These are phyloP conservation scores for Haemoproteus tartakovskyi DNA, from an alignment of 169 alveolate species.

Conservation along the genomic window DNA sequence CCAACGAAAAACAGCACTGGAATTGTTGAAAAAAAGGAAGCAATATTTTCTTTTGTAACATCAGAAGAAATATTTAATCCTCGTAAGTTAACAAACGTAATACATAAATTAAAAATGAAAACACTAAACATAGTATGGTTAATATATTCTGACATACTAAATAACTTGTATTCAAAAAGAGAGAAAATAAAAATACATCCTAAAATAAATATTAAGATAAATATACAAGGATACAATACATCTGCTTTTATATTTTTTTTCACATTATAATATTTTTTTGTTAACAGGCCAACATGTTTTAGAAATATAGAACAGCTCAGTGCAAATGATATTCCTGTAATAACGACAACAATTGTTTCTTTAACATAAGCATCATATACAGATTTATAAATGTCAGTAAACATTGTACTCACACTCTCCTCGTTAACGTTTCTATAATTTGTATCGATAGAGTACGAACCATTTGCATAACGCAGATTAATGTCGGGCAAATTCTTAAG, in stretches of 20 bases:
- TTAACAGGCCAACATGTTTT: conserved; percentile 25
- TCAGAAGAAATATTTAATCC: conserved; percentile 34
- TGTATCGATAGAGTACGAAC: no score
- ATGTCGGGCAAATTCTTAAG: no score
- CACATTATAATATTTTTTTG: conserved; percentile 49
- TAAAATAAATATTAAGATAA: conserved; percentile 21
- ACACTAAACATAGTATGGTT: conserved; percentile 7
- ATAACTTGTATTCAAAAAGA: conserved; percentile 17
- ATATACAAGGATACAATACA: conserved; percentile 28
- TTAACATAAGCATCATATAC: no score
- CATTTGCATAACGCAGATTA: no score
- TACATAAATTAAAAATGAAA: conserved; percentile 55
- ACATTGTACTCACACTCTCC: neutral
- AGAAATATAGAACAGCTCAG: conserved; percentile 9
- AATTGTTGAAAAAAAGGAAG: conserved; percentile 9
- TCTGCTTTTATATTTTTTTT: conserved; percentile 44
- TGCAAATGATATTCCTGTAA: conserved; percentile 12
- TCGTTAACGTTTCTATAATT: no score
- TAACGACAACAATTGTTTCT: no score
- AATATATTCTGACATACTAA: conserved; percentile 21
- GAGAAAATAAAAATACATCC: conserved; percentile 36
- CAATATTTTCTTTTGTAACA: conserved; percentile 4
- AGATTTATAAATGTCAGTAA: conserved; percentile 18
- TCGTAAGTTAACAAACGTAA: conserved; percentile 57
- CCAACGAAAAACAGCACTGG: conserved; percentile 41